Conservation (phyloP, 495 filamentous ascomycete species). For the Diplogelasinospora grovesii region DNA sequence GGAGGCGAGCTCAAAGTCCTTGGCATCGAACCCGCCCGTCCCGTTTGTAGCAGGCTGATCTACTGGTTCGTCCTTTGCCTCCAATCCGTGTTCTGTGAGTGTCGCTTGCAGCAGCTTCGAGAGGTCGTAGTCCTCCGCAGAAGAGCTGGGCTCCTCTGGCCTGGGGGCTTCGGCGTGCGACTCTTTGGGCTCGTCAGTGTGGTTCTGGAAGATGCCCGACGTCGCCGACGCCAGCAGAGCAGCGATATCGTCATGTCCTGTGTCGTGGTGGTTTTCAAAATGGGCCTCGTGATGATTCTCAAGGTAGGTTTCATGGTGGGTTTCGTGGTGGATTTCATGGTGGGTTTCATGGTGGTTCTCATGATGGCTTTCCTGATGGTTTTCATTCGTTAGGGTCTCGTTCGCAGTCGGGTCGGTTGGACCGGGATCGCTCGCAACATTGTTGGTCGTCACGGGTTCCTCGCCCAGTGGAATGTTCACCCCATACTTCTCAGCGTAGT, state of each 20-base stretch:
- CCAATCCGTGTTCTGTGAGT: slow-evolving; percentile 9
- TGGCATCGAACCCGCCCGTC: slow-evolving; percentile 8
- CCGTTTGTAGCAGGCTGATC: slow-evolving; percentile 5
- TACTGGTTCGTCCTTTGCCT: slow-evolving; percentile 6
- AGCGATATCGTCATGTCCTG: slow-evolving; percentile 28
- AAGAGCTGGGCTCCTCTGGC: slow-evolving; percentile 2
- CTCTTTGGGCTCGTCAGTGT: slow-evolving; percentile 7
- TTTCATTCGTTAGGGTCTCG: no score
- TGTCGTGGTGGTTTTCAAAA: slow-evolving; percentile 11
- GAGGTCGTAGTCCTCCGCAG: slow-evolving; percentile 12
- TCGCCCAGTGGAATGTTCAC: slow-evolving; percentile 30
- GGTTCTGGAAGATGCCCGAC: slow-evolving; percentile 9
- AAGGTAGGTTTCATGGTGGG: no score
- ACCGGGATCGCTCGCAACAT: no score
- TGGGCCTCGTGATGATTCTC: no score
- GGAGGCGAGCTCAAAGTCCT: slow-evolving; percentile 20
- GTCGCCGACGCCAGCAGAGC: slow-evolving; percentile 20
- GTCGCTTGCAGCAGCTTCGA: slow-evolving; percentile 22
- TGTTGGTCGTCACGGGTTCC: slow-evolving; percentile 16
- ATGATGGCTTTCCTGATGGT: no score
- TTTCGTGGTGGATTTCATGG: no score
- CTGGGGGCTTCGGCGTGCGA: slow-evolving; percentile 1
- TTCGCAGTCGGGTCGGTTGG: no score
- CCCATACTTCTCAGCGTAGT: slow-evolving; percentile 37
- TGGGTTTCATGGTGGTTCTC: no score